Conservation (phyloP, 2,329 filamentous ascomycete genomes). For the Aspergillus proliferans region DNA sequence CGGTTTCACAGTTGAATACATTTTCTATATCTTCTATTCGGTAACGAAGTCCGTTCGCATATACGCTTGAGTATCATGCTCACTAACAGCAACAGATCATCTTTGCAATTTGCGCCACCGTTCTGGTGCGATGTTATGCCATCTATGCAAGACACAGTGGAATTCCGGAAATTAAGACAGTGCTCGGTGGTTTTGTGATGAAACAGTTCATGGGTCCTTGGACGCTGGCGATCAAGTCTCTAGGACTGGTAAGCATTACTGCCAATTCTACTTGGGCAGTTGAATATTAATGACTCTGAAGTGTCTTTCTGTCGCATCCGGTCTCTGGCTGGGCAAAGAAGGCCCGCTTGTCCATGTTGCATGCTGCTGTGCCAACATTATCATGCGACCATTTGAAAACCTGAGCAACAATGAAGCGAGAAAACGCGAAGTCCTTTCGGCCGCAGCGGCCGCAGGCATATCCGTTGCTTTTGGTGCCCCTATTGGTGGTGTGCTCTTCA, state of each 20-base stretch:
- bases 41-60: constrained; percentile 40
- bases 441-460: constrained; percentile 84
- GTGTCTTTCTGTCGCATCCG: constrained; percentile 86
- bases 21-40: constrained; percentile 79
- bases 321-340: constrained; percentile 95
- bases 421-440: constrained; percentile 87
- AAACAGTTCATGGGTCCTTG: constrained; percentile 76
- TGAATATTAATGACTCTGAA: constrained; percentile 36
- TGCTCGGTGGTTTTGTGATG: constrained; percentile 91
- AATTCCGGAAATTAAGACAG: constrained; percentile 96
- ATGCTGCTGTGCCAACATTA: constrained; percentile 90
- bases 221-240: constrained; percentile 83
- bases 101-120: constrained; percentile 70
- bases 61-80: not conserved
- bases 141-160: constrained; percentile 88
- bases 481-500: constrained; percentile 91
- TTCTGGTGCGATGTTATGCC: constrained; percentile 78
- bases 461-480: constrained; percentile 91
- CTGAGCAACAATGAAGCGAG: constrained; percentile 88
- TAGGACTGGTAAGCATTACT: constrained; percentile 63
- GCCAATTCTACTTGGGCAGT: constrained; percentile 1
- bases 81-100: constrained; percentile 49
- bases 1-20: constrained; percentile 76
- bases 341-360: constrained; percentile 92
- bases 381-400: constrained; percentile 79